Percentiles rank a stretch among this genome's conserved stretches.
phyloP scores from a whole-genome alignment of 345 rosid species.

The Rhizophora apiculata region DNA sequence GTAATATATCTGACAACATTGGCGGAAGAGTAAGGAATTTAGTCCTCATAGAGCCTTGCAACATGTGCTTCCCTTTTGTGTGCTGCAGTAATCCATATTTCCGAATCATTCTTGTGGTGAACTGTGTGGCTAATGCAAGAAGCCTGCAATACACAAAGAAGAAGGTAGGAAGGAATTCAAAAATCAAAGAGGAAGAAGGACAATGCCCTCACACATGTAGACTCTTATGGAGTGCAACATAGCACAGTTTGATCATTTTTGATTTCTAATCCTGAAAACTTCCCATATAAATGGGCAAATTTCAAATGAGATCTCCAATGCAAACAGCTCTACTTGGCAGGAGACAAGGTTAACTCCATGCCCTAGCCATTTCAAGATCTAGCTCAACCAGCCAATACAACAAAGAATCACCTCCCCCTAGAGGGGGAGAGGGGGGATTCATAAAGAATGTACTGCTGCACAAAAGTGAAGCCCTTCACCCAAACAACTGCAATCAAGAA shows the following conservation, averaged over 20 bases:
- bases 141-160: conserved; percentile 56
- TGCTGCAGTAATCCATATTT: conserved; percentile 62
- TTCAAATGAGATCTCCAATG: neutral
- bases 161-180: neutral
- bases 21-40: conserved; percentile 53
- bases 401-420: no score
- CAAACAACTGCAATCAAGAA: no score
- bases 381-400: neutral
- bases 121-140: conserved; percentile 68
- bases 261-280: neutral
- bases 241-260: neutral
- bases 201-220: neutral
- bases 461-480: no score
- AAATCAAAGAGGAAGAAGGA: neutral
- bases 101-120: conserved; percentile 80
- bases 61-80: conserved; percentile 41
- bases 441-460: no score
- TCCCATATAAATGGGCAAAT: neutral
- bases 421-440: no score
- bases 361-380: neutral
- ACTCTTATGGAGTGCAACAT: neutral
- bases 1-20: conserved; percentile 33
- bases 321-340: neutral
- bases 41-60: conserved; percentile 34
- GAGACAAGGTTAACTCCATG: neutral